These are phyloP conservation scores for Angomonas ambiguus DNA, from an alignment of 208 protist species.

Conservation along the genomic window DNA sequence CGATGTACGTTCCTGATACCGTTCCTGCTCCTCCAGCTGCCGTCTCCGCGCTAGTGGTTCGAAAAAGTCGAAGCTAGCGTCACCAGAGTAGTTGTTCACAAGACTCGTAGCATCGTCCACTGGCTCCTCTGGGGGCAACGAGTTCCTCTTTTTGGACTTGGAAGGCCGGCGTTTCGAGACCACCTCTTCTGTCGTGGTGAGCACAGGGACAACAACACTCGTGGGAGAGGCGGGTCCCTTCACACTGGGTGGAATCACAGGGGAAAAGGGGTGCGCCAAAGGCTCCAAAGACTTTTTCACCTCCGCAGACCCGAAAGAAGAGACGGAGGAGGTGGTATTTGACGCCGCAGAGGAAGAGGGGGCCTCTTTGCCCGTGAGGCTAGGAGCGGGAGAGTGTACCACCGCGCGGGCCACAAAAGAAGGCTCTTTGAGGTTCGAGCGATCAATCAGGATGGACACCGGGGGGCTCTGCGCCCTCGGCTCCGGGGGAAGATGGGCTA, in stretches of 20 bases:
- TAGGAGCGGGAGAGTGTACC: slow-evolving; percentile 23
- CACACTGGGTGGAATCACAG: neutral
- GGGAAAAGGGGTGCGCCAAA: neutral
- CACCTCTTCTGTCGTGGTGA: neutral
- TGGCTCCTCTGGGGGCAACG: neutral
- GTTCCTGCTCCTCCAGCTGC: slow-evolving; percentile 27
- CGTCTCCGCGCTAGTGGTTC: slow-evolving; percentile 29
- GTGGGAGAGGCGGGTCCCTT: neutral
- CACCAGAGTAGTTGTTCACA: slow-evolving; percentile 38
- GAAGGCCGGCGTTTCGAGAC: neutral
- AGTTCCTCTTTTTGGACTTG: neutral
- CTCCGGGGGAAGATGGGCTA: slow-evolving; percentile 8
- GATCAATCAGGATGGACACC: slow-evolving; percentile 29
- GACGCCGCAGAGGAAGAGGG: neutral
- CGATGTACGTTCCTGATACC: neutral
- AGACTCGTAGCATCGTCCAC: slow-evolving; percentile 9
- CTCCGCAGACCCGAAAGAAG: neutral
- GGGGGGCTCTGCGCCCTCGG: slow-evolving; percentile 19
- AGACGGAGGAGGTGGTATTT: neutral
- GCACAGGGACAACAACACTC: neutral
- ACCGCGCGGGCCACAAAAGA: slow-evolving; percentile 15
- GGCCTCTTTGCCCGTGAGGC: neutral
- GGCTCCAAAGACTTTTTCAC: neutral
- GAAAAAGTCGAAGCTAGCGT: slow-evolving; percentile 48
- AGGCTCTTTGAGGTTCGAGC: neutral